Base-by-base conservation (phyloP, 441 rosid genomes). In the Populus hybrid region DNA sequence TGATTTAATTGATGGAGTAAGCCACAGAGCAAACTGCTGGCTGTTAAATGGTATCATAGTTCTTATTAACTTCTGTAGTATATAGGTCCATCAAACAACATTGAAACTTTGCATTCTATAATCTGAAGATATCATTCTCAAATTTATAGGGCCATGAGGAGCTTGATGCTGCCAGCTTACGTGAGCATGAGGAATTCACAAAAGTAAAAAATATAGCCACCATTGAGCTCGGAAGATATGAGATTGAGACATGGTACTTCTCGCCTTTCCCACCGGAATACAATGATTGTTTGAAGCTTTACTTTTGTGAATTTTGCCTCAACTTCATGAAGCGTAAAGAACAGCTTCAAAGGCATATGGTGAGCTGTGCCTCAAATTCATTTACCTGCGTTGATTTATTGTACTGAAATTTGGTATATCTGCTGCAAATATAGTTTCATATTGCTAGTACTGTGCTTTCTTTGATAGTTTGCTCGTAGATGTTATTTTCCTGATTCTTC, bases 211-310 rank as follows among this genome's bases (percentile, higher is more conserved):
- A 97, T 84, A 94, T 97, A 73, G 98, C 98, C 28, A 94, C 98
- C 30, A 91, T 97, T 75, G 99, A 94, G 85, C 98, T 97, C 79
- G 99, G 99, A 82, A 91, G 97, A 82, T 97, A 97, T 76, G 99
- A 97, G 85, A 97, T 97, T 64, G 99, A 97, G 88, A 97, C 99
- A 8, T 97, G 99, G 99, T 97, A 96, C 87, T 96, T 96, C 88
- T 96, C 99, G 61, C 99, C 99, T 19, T 96, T 96, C 80, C 99
- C 98, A 7, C 98, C 99, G 36, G 99, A 96, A 81, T 96, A 94
- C 86, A 96, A 89, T 86, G 99, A 96, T 79, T 91, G 89, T n/a
- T 83, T 90, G 85, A 96, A 93, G 97, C 94, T 96, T 77, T 96
- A 86, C 89, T 96, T 96, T 85, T 96, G 99, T 90, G 99, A 96